Base-by-base conservation (phyloP, 208 protist species). In the Trypanosoma theileri region DNA sequence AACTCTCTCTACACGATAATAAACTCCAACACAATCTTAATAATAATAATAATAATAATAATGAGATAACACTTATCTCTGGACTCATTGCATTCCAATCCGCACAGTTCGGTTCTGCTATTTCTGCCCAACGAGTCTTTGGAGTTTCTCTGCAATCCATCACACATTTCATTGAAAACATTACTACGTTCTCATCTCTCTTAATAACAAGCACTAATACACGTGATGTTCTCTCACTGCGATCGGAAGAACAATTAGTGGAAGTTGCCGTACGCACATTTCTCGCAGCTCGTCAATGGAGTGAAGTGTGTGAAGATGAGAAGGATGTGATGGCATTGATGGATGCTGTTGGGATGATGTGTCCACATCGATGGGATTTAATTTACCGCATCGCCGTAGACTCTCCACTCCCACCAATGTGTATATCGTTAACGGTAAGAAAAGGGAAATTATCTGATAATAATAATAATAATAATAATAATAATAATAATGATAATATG, bases 361-460 rank as follows among this genome's bases (percentile, higher is more conserved):
- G 50, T 7, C 72, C 72, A 22, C 57, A 67, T 41, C 58, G 65
- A 22, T 77, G 72, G 72, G 72, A 71, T 22, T 55, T 77, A n/a
- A 19, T 59, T n/a, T 44, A 53, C 14, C 48, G 50, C 21, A 26
- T 71, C 0, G 65, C 72, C 11, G 4, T 59, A 16, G 42, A 42
- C 4, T 67, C 0, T 54, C 51, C 65, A 31, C 65, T 77, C 1
- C 8, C 22, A 19, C 19, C n/a, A n/a, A n/a, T n/a, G n/a, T n/a
- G n/a, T n/a, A n/a, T n/a, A n/a, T n/a, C n/a, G n/a, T n/a, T n/a
- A n/a, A n/a, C n/a, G n/a, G n/a, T n/a, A n/a, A n/a, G n/a, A n/a
- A n/a, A n/a, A n/a, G n/a, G n/a, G n/a, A n/a, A n/a, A n/a, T n/a
- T n/a, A 35, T 35, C 6, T 35, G 6, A 35, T 35, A 35, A 35